Base-by-base conservation (phyloP, 1,139 yeast genomes). In the Geotrichum klebahnii region DNA sequence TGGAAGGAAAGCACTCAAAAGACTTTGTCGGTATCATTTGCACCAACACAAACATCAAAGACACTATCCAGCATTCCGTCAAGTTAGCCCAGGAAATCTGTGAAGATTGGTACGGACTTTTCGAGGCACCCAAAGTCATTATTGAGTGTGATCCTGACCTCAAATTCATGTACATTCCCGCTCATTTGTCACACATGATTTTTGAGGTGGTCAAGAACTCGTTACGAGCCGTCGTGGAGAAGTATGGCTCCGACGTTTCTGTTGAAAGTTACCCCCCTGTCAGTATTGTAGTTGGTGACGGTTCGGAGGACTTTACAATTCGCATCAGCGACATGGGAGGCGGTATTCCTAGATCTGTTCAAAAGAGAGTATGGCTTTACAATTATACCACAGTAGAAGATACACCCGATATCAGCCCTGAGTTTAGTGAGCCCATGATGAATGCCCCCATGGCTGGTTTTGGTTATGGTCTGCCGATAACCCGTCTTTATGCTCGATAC, bases 81-180 rank as follows among this genome's bases (percentile, higher is more conserved):
- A 94, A 84, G 61, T 84, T 88, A 39, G 94, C 95, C 4, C 76
- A 86, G 57, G 84, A 82, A 62, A 85, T 87, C 36, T 86, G 95
- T 67, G 94, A 85, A 62, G 94, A 86, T 62, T 84, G 84, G 67
- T 86, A 84, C 64, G 90, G 90, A 4, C 70, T 86, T 14, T 81
- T 81, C 62, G 94, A 84, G 57, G 87, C 90, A 1, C 95, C 95
- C 1, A 76, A 82, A 57, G 87, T 86, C 29, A 80, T 81, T 59
- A 71, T 86, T 44, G 81, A 82, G 57, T 84, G 90, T 49, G 83
- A 86, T 1, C 76, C 76, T 24, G 80, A 81, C 43, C 77, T 84
- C 59, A 77, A 75, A 56, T 85, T 85, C 67, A 83, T 85, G 86
- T 86, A 86, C 61, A 94, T 86, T n/a, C 95, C 95, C 1, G 94